Percentiles rank a stretch among this genome's conserved stretches.
Conservation (phyloP, 495 filamentous ascomycete genomes). For the Aspergillus indologenus region DNA sequence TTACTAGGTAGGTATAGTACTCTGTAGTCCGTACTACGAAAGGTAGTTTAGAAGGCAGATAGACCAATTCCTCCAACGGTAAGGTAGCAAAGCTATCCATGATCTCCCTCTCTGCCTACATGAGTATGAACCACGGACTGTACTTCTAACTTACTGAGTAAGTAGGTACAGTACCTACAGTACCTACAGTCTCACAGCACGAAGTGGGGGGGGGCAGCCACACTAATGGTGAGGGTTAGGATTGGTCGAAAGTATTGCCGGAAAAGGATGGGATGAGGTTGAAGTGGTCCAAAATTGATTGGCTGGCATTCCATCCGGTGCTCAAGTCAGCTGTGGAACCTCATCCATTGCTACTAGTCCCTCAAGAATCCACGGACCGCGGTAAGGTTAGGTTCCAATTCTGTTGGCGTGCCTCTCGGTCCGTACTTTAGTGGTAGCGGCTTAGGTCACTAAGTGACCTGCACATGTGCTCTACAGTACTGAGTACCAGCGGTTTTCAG, state of each 20-base stretch:
- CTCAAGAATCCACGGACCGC: neutral
- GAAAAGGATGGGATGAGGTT: conserved; percentile 16
- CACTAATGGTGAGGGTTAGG: conserved; percentile 3
- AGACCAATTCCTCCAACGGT: too few species aligned
- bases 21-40: too few species aligned
- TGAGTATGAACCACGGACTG: too few species aligned
- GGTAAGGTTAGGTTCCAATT: neutral
- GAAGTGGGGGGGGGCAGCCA: neutral
- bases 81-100: too few species aligned
- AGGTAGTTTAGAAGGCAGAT: too few species aligned
- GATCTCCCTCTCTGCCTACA: too few species aligned
- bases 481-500: neutral
- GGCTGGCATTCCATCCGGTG: conserved; percentile 29
- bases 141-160: too few species aligned
- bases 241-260: conserved; percentile 1
- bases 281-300: conserved; percentile 17
- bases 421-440: neutral
- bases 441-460: neutral
- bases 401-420: neutral
- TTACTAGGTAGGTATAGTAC: too few species aligned
- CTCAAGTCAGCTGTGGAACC: conserved; percentile 16
- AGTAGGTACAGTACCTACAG: too few species aligned
- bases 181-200: neutral
- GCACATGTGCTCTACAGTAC: too few species aligned
- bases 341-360: neutral